Evolutionary conservation across 306 rosid genomes (phyloP).

Genomic region (Vachellia pachyceras): DNA sequence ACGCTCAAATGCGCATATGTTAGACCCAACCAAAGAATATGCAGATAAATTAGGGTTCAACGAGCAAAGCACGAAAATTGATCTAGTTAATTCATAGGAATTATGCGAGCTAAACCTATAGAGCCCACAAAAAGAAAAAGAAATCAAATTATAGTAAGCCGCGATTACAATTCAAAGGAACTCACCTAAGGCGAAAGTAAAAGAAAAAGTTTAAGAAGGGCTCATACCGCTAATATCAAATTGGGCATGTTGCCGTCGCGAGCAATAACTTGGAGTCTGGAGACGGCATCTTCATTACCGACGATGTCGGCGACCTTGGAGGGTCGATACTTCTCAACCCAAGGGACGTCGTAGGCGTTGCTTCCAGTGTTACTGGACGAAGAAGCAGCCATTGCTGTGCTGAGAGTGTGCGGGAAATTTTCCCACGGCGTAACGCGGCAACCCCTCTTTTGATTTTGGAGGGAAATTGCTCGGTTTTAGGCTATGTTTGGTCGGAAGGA

Average conservation of each 20-base stretch:
- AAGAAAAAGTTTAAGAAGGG: not conserved
- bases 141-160: not conserved
- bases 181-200: not conserved
- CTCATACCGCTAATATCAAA: constrained; percentile 66
- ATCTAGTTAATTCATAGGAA: not conserved
- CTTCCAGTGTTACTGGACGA: constrained; percentile 21
- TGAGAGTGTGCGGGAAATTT: not conserved
- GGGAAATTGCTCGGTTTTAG: too few relatives aligned
- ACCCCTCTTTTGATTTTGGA: too few relatives aligned
- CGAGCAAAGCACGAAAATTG: not conserved
- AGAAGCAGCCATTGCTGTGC: constrained; percentile 63
- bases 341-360: constrained; percentile 73
- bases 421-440: not conserved
- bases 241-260: constrained; percentile 98
- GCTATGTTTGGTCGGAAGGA: too few relatives aligned
- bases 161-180: not conserved
- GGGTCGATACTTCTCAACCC: constrained; percentile 98
- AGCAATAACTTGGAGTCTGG: constrained; percentile 87
- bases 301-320: constrained; percentile 79
- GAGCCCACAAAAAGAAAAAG: not conserved
- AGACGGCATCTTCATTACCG: constrained; percentile 88
- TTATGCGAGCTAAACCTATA: not conserved
- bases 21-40: not conserved
- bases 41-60: not conserved
- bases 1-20: not conserved